Evolutionary conservation across 768 basidiomycete genomes (phyloP).

Genomic region (Tulasnella sp.): DNA sequence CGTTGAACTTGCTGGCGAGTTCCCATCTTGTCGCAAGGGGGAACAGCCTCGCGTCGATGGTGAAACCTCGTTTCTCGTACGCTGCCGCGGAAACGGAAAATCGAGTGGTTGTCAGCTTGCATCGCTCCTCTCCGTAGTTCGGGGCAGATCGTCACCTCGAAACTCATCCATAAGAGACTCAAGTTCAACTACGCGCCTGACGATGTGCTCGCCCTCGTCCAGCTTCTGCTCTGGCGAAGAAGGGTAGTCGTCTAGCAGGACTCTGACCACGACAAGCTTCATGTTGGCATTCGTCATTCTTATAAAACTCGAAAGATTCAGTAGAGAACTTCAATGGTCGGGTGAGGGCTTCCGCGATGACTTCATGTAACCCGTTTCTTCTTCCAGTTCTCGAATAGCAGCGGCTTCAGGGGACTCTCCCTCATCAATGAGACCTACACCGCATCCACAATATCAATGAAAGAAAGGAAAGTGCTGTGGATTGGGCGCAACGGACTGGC

Average conservation of each 20-base stretch:
- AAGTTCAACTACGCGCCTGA: constrained; percentile 33
- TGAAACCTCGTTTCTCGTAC: constrained; percentile 33
- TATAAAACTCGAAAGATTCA: neutral
- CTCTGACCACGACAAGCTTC: constrained; percentile 70
- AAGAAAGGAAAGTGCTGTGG: neutral
- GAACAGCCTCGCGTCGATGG: constrained; percentile 33
- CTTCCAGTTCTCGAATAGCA: constrained; percentile 81
- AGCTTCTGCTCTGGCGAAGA: constrained; percentile 58
- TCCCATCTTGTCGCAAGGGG: constrained; percentile 32
- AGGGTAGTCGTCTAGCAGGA: constrained; percentile 48
- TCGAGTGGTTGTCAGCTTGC: neutral
- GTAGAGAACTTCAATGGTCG: neutral
- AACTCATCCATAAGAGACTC: constrained; percentile 31
- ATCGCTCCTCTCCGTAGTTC: neutral
- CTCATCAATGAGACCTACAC: constrained; percentile 73
- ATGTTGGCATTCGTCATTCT: constrained; percentile 94
- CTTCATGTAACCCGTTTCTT: constrained; percentile 81
- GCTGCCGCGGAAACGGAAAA: constrained; percentile 28
- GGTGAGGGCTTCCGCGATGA: constrained; percentile 37
- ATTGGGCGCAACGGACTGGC: no score
- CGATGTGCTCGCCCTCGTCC: constrained; percentile 44
- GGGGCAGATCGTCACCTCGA: constrained; percentile 28
- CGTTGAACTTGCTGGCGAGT: constrained; percentile 19
- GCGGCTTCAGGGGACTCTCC: constrained; percentile 72
- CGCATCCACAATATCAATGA: constrained; percentile 22